Evolutionary conservation across 176 grass and related monocot species (phyloP).

Genomic region (Miscanthus lutarioriparius): DNA sequence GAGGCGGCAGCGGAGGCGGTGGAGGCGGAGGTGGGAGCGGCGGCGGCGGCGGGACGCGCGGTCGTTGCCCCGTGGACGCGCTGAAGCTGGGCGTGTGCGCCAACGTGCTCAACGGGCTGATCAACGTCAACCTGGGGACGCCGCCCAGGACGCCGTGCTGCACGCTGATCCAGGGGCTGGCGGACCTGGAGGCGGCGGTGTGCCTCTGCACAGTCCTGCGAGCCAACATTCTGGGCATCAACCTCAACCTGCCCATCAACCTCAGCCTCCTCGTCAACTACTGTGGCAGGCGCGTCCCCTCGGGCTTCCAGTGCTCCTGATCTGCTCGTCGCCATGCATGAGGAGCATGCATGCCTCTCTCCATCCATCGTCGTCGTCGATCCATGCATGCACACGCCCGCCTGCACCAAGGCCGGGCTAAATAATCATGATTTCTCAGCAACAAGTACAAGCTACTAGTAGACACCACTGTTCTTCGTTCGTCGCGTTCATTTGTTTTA

Average conservation of each 20-base stretch:
- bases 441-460: too few relatives aligned
- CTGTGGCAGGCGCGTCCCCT: slow-evolving; percentile 61
- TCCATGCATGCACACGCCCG: too few relatives aligned
- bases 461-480: too few relatives aligned
- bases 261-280: slow-evolving; percentile 28
- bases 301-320: slow-evolving; percentile 66
- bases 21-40: background rate
- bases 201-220: slow-evolving; percentile 71
- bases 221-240: slow-evolving; percentile 73
- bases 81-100: slow-evolving; percentile 51
- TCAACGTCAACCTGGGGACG: slow-evolving; percentile 64
- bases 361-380: too few relatives aligned
- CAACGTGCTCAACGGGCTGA: slow-evolving; percentile 55
- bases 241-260: slow-evolving; percentile 35
- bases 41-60: background rate
- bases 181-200: slow-evolving; percentile 72
- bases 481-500: too few relatives aligned
- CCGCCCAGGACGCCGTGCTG: slow-evolving; percentile 70
- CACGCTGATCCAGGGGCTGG: slow-evolving; percentile 63
- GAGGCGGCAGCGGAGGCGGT: fast-evolving
- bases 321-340: background rate
- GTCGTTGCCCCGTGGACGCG: slow-evolving; percentile 54
- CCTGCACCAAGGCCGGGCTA: too few relatives aligned
- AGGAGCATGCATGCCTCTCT: too few relatives aligned
- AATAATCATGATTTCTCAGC: too few relatives aligned